These are phyloP conservation scores for Penicillium sp. DNA, from an alignment of 2,329 filamentous ascomycete genomes.

Conservation along the genomic window DNA sequence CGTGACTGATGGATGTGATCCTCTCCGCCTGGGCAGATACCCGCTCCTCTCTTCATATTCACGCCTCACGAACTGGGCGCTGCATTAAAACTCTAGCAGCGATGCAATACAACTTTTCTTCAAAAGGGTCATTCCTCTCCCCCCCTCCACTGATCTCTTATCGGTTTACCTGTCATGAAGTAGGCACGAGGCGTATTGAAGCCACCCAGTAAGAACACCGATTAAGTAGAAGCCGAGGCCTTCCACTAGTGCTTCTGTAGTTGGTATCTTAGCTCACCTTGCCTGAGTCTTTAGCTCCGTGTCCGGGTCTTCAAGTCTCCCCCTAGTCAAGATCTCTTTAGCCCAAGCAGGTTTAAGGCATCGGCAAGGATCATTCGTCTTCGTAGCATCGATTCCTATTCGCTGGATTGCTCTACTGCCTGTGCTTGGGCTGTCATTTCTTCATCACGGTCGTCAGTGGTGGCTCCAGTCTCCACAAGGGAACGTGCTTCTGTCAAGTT, in stretches of 20 bases:
- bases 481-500: constrained; percentile 3
- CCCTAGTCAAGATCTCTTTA: neutral
- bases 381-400: neutral
- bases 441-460: constrained; percentile 7
- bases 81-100: too few species aligned
- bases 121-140: too few species aligned
- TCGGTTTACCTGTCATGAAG: too few species aligned
- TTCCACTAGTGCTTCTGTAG: too few species aligned
- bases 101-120: too few species aligned
- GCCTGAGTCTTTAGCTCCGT: neutral
- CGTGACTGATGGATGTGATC: too few species aligned
- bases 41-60: constrained; percentile 1
- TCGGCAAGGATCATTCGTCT: neutral
- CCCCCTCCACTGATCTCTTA: too few species aligned
- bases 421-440: constrained; percentile 6
- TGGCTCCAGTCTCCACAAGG: constrained; percentile 10
- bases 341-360: neutral
- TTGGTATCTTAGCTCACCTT: too few species aligned
- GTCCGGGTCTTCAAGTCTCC: neutral
- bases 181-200: too few species aligned
- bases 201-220: too few species aligned
- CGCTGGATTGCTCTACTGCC: neutral
- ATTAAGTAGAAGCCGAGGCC: neutral
- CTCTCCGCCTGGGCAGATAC: neutral
- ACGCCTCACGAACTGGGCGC: too few species aligned